Evolutionary conservation across 352 stramenopile genomes (phyloP), one percentile per base, ranked within the genome.

Genomic region (Globisporangium carolinianum): DNA sequence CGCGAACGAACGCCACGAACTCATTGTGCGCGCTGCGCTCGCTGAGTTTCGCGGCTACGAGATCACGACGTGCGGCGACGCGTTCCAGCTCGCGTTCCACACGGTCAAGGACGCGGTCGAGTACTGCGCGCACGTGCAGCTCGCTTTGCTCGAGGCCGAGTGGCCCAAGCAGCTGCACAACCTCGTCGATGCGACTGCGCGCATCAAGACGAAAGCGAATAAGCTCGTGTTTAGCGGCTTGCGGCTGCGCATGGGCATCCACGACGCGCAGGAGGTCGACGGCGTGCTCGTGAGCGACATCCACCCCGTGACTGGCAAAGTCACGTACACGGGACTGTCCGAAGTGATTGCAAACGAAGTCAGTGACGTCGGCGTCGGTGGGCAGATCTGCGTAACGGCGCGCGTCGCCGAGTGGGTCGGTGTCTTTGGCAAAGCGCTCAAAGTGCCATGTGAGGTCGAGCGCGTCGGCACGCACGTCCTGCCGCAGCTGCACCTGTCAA

Each of bases 31-130:
- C 5, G 53, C 55, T 3, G 61, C 59, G 55, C 62, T 87, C 7
- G 64, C 69, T 4, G 64, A 69, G 11, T 76, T 72, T 46, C 70
- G 57, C 18, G 69, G 75, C 2, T 86, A 86, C 53, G 78, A 88
- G 53, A 85, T 86, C 58, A 82, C 73, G 36, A 88, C 76, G 9
- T 67, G 58, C 5, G 76, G 74, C 11, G 74, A 85, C 59, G 65
- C 76, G 12, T 88, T 88, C 51, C 72, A 88, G 57, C 70, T 88
- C 12, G 72, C 78, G 3, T 86, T 87, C 45, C 76, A 82, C 52
- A 71, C 50, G 15, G 70, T 79, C 49, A 64, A 76, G 32, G 73
- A 83, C 43, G 78, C 78, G 0, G 74, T 83, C 9, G 74, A 80
- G 47, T 85, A 85, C 54, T 84, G 73, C 57, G 58, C 75, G 5